These are phyloP conservation scores for Colletotrichum navitas DNA, from an alignment of 2,329 filamentous ascomycete species.

Conservation along the genomic window DNA sequence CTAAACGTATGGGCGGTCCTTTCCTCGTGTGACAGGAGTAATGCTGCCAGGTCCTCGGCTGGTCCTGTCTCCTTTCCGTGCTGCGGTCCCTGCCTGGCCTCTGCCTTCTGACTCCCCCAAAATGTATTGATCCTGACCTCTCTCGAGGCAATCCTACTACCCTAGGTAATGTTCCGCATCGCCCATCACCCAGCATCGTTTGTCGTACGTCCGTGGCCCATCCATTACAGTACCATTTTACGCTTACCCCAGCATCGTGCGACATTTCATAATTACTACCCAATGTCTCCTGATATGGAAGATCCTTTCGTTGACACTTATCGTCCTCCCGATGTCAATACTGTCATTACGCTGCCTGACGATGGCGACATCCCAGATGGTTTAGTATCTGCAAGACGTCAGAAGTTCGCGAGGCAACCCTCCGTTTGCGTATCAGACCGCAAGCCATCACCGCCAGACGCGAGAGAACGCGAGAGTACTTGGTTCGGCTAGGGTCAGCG, in stretches of 20 bases:
- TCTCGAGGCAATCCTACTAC: conserved; percentile 30
- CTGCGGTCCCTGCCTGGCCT: conserved; percentile 14
- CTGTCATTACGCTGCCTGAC: conserved; percentile 28
- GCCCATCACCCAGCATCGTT: conserved; percentile 19
- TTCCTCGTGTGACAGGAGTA: neutral
- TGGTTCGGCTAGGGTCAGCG: conserved; percentile 41
- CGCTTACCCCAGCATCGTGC: conserved; percentile 24
- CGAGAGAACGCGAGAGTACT: conserved; percentile 46
- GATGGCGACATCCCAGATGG: conserved; percentile 48
- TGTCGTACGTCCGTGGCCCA: conserved; percentile 13
- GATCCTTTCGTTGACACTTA: conserved; percentile 37
- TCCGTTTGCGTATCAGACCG: neutral
- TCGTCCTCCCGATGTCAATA: conserved; percentile 36
- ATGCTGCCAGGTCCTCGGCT: neutral
- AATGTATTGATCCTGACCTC: conserved; percentile 36
- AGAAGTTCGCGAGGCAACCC: conserved; percentile 45
- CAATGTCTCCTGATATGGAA: conserved; percentile 44
- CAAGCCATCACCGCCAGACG: conserved; percentile 15
- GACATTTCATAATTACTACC: conserved; percentile 24
- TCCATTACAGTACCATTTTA: conserved; percentile 27
- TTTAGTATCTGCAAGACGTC: conserved; percentile 52
- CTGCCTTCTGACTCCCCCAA: neutral
- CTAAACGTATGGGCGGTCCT: conserved; percentile 20
- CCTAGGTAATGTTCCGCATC: conserved; percentile 35
- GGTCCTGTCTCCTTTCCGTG: conserved; percentile 6